A percentile compares a stretch with the other conserved stretches of the same genome.
These are phyloP conservation scores for Tulasnella calospora DNA, from an alignment of 768 basidiomycete species.

Conservation along the genomic window DNA sequence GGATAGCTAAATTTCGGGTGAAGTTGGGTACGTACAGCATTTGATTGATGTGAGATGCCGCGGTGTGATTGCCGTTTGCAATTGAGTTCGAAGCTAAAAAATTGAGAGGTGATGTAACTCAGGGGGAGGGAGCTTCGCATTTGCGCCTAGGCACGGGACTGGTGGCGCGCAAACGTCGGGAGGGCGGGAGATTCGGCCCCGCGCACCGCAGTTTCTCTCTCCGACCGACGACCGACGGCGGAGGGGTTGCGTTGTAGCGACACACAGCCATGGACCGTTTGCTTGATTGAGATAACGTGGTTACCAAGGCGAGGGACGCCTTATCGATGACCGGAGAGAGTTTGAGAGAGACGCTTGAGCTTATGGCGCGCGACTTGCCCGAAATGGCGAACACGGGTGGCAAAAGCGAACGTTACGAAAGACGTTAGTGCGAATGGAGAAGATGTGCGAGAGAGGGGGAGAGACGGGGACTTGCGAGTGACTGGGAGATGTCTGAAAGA, in stretches of 20 bases:
- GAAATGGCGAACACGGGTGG: neutral
- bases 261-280: neutral
- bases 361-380: too few species aligned
- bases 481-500: neutral
- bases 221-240: neutral
- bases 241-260: neutral
- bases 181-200: conserved; percentile 4
- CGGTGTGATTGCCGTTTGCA: neutral
- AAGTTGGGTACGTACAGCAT: neutral
- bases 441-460: neutral
- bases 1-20: neutral
- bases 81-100: neutral
- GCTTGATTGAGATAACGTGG: neutral
- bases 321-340: neutral
- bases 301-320: neutral
- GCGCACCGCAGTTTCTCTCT: neutral
- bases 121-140: neutral
- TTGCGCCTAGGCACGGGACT: conserved; percentile 8
- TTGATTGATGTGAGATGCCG: conserved; percentile 1
- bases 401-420: too few species aligned
- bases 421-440: too few species aligned
- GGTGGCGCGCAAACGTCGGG: conserved; percentile 9
- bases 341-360: too few species aligned
- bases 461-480: neutral
- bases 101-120: neutral